Evolutionary conservation across 2,329 filamentous ascomycete genomes (phyloP).

Genomic region (Nemania abortiva): DNA sequence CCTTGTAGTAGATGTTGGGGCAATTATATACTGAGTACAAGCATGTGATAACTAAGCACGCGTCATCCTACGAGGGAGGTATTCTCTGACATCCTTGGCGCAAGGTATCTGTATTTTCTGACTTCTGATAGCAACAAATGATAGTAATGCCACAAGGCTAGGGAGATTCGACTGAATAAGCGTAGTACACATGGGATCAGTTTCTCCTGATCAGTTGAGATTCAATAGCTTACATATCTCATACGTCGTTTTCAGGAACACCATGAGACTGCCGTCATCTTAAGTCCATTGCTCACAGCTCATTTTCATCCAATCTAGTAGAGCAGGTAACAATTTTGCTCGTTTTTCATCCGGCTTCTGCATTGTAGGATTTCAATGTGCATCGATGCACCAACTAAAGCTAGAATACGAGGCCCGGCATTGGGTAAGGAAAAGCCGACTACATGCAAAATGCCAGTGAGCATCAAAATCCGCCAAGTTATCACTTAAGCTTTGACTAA

Average conservation of each 20-base stretch:
- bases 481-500: conserved; percentile 13
- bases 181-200: neutral
- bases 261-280: too few species aligned
- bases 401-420: neutral
- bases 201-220: neutral
- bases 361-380: too few species aligned
- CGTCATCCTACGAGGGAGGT: neutral
- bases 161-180: neutral
- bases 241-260: neutral
- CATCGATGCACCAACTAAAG: neutral
- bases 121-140: neutral
- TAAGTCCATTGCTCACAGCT: too few species aligned
- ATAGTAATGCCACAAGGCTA: neutral
- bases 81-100: neutral
- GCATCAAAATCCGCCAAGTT: neutral
- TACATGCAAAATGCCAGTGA: neutral
- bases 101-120: neutral
- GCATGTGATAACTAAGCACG: neutral
- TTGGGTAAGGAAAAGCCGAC: neutral
- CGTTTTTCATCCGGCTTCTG: neutral
- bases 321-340: too few species aligned
- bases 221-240: neutral
- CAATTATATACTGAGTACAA: neutral
- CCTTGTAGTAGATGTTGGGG: neutral
- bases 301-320: too few species aligned